These are phyloP conservation scores for Periconia sp. DNA, from an alignment of 2,329 filamentous ascomycete genomes.

Conservation along the genomic window DNA sequence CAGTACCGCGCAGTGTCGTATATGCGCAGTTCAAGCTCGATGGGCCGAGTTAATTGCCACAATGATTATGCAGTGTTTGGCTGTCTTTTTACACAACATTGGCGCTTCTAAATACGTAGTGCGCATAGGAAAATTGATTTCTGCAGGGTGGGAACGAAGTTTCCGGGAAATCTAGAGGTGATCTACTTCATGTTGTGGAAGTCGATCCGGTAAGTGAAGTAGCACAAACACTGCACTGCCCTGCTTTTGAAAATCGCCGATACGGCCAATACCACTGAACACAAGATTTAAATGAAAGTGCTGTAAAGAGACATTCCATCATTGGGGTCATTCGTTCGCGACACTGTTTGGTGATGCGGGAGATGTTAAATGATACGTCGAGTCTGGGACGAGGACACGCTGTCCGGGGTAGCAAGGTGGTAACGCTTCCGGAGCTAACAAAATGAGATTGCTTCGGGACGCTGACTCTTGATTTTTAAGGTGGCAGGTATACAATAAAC, in stretches of 20 bases:
- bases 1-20: neutral
- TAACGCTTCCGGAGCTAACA: neutral
- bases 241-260: neutral
- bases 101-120: neutral
- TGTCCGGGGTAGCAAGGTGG: neutral
- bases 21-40: constrained; percentile 1
- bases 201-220: neutral
- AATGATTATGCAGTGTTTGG: neutral
- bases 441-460: neutral
- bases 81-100: neutral
- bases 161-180: neutral
- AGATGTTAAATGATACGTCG: neutral
- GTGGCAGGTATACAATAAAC: neutral
- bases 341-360: neutral
- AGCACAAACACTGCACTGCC: neutral
- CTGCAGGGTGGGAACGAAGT: neutral
- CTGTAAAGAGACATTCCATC: neutral
- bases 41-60: neutral
- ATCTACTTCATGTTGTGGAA: neutral
- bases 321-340: neutral
- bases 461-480: neutral
- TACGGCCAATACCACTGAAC: neutral
- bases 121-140: neutral
- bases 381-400: neutral
- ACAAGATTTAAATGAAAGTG: neutral